Evolutionary conservation across 2,329 filamentous ascomycete species (phyloP).

Genomic region (Diaporthe sp.): DNA sequence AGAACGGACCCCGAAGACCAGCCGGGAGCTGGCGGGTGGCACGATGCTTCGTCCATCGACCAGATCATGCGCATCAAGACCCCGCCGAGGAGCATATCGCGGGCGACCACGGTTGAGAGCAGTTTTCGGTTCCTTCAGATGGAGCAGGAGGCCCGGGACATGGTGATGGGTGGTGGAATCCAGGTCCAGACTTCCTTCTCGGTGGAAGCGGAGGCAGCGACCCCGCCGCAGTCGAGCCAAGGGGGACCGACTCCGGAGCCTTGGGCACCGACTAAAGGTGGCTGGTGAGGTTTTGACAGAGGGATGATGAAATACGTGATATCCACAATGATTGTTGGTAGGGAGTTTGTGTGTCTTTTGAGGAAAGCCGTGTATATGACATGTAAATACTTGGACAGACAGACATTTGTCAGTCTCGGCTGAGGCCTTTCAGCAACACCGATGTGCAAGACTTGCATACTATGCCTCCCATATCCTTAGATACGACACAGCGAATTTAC

Average conservation of each 20-base stretch:
- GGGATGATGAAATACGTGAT: not conserved
- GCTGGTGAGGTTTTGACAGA: not conserved
- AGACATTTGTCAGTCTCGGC: not conserved
- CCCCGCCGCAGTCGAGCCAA: conserved; percentile 15
- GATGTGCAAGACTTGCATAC: not conserved
- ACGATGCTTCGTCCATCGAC: conserved; percentile 11
- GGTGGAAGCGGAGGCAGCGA: conserved; percentile 1
- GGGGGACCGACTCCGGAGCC: not conserved
- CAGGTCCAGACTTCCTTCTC: conserved; percentile 14
- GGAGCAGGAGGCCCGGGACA: conserved; percentile 13
- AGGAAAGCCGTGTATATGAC: not conserved
- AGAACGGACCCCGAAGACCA: not conserved
- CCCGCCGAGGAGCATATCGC: conserved; percentile 6
- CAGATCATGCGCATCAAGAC: conserved; percentile 4
- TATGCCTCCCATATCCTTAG: too few species aligned
- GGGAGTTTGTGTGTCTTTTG: not conserved
- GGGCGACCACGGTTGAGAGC: conserved; percentile 8
- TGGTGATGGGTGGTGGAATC: not conserved
- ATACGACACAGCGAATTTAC: too few species aligned
- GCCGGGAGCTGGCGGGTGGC: conserved; percentile 1
- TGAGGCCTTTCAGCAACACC: not conserved
- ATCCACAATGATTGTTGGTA: too few species aligned
- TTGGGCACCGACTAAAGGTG: not conserved
- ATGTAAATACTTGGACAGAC: not conserved
- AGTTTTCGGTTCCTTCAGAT: not conserved